Evolutionary conservation across 2,329 filamentous ascomycete species (phyloP).

Genomic region (Fusarium sp.): DNA sequence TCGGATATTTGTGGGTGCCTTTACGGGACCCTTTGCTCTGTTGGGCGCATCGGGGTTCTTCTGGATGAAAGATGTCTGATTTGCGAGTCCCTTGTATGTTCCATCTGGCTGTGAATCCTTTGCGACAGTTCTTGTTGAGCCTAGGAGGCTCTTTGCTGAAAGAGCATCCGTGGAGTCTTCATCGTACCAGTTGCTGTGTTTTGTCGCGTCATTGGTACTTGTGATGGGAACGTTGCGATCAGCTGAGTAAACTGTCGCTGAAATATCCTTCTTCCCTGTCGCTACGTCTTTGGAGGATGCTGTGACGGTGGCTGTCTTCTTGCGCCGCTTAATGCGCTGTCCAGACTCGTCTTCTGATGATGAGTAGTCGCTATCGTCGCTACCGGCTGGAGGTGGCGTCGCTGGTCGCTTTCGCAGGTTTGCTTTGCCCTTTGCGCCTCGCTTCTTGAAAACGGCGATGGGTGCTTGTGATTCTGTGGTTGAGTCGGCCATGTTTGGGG

Average conservation of each 20-base stretch:
- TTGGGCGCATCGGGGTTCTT: slow-evolving; percentile 81
- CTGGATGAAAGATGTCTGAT: slow-evolving; percentile 79
- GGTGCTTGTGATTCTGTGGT: slow-evolving; percentile 53
- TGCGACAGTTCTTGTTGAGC: slow-evolving; percentile 60
- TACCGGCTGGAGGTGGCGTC: slow-evolving; percentile 77
- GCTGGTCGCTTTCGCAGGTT: slow-evolving; percentile 84
- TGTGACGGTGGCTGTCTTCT: slow-evolving; percentile 73
- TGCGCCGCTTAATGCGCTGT: slow-evolving; percentile 81
- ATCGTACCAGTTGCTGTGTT: slow-evolving; percentile 89
- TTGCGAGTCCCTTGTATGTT: slow-evolving; percentile 81
- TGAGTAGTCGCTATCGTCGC: slow-evolving; percentile 71
- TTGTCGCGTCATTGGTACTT: slow-evolving; percentile 87
- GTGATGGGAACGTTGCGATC: slow-evolving; percentile 72
- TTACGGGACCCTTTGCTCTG: slow-evolving; percentile 83
- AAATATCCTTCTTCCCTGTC: slow-evolving; percentile 51
- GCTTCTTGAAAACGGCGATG: slow-evolving; percentile 85
- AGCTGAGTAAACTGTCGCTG: slow-evolving; percentile 67
- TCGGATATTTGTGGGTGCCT: slow-evolving; percentile 88
- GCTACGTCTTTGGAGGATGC: slow-evolving; percentile 67
- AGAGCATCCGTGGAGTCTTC: slow-evolving; percentile 66
- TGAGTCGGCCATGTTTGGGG: slow-evolving; percentile 34
- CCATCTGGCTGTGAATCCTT: slow-evolving; percentile 63
- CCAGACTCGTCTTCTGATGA: slow-evolving; percentile 82
- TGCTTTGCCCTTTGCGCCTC: slow-evolving; percentile 78
- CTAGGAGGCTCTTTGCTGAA: slow-evolving; percentile 66